Evolutionary conservation across 2,329 filamentous ascomycete species (phyloP).

Genomic region (Myriosclerotinia curreyana): DNA sequence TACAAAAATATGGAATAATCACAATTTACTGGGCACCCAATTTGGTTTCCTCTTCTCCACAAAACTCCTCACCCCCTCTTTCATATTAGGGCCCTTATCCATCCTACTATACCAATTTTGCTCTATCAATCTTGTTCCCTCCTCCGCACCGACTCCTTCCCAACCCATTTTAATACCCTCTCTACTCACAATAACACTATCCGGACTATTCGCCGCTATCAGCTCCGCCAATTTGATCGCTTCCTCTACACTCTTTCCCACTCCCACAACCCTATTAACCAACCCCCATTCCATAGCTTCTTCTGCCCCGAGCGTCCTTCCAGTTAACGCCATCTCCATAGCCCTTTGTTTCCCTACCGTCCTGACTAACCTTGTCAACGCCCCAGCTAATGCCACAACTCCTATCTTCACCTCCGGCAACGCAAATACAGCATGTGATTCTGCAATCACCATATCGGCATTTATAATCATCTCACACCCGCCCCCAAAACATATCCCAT

Average conservation of each 20-base stretch:
- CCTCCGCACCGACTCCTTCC: slow-evolving; percentile 64
- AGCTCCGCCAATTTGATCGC: slow-evolving; percentile 60
- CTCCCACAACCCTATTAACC: slow-evolving; percentile 62
- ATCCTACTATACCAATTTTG: slow-evolving; percentile 59
- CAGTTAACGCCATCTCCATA: slow-evolving; percentile 67
- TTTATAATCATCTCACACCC: slow-evolving; percentile 76
- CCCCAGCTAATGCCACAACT: slow-evolving; percentile 68
- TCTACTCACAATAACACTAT: slow-evolving; percentile 70
- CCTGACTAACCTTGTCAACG: slow-evolving; percentile 62
- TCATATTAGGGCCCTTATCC: slow-evolving; percentile 67
- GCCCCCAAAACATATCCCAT: slow-evolving; percentile 71
- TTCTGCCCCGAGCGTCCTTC: slow-evolving; percentile 55
- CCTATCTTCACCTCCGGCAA: slow-evolving; percentile 71
- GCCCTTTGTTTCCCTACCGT: slow-evolving; percentile 67
- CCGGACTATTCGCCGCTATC: slow-evolving; percentile 67
- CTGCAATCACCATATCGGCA: slow-evolving; percentile 67
- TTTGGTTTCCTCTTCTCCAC: slow-evolving; percentile 69
- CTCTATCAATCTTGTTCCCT: slow-evolving; percentile 53
- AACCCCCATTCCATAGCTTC: slow-evolving; percentile 65
- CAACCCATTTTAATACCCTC: slow-evolving; percentile 70
- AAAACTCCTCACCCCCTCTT: slow-evolving; percentile 71
- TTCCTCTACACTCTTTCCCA: slow-evolving; percentile 49
- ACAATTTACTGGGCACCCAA: slow-evolving; percentile 65
- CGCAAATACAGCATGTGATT: slow-evolving; percentile 56
- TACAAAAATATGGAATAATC: slow-evolving; percentile 30